Evolutionary conservation across 1,284 basidiomycete genomes (phyloP).

Genomic region (Singerocomus inundabilis): DNA sequence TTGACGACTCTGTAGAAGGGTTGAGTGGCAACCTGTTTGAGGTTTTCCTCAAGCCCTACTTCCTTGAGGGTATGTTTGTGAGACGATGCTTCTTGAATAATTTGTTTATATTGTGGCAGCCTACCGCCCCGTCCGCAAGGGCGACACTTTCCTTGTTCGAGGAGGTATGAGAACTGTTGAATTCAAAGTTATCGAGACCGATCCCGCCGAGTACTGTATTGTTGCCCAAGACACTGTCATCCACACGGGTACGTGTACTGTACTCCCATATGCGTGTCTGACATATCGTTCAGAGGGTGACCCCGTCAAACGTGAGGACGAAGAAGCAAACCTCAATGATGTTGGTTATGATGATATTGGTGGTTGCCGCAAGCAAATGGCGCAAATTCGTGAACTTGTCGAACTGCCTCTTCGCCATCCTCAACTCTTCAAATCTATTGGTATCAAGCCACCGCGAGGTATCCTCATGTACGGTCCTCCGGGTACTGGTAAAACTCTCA

Average conservation of each 20-base stretch:
- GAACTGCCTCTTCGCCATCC: constrained; percentile 98
- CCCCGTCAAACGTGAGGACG: constrained; percentile 97
- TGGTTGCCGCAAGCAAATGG: constrained; percentile 99
- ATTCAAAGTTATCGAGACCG: constrained; percentile 97
- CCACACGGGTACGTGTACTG: constrained; percentile 65
- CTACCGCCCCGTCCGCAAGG: constrained; percentile 92
- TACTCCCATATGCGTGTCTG: constrained; percentile 12
- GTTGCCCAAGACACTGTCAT: constrained; percentile 97
- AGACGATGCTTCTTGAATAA: neutral
- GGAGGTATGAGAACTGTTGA: constrained; percentile 98
- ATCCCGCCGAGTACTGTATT: constrained; percentile 95
- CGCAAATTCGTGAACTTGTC: constrained; percentile 98
- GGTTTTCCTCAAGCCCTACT: constrained; percentile 98
- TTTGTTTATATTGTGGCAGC: constrained; percentile 45
- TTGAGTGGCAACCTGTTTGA: constrained; percentile 98
- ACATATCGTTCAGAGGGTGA: constrained; percentile 76
- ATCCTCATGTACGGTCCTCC: constrained; percentile 96
- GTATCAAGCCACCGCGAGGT: constrained; percentile 99
- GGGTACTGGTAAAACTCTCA: constrained; percentile 96
- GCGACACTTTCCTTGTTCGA: constrained; percentile 98
- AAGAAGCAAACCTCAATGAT: constrained; percentile 94
- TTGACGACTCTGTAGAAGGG: constrained; percentile 98
- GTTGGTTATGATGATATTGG: constrained; percentile 99
- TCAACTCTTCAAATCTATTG: constrained; percentile 99
- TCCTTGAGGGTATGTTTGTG: constrained; percentile 79